phyloP scores from a whole-genome alignment of 768 basidiomycete species.

The Boletus pseudo-olivaceus region DNA sequence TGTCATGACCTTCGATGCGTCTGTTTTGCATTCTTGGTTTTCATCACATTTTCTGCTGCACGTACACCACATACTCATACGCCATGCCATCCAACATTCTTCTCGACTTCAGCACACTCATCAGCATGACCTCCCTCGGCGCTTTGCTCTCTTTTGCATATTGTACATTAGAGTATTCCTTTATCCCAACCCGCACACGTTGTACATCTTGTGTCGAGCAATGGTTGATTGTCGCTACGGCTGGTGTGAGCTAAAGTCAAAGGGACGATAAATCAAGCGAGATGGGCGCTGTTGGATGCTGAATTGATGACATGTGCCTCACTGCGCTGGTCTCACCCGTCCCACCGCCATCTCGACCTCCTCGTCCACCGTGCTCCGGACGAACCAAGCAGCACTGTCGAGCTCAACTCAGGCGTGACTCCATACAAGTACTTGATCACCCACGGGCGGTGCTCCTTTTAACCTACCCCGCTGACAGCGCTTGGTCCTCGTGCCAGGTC shows the following conservation, averaged over 20 bases:
- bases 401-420: neutral
- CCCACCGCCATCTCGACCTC: neutral
- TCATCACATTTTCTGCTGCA: constrained; percentile 32
- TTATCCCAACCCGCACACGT: constrained; percentile 12
- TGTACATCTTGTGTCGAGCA: constrained; percentile 8
- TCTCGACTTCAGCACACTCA: constrained; percentile 25
- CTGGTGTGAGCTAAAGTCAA: neutral
- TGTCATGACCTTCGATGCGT: constrained; percentile 23
- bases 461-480: neutral
- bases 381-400: too few relatives aligned
- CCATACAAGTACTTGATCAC: constrained; percentile 1
- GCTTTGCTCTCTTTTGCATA: constrained; percentile 33
- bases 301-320: constrained; percentile 2
- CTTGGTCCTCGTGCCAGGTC: neutral
- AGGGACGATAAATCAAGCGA: constrained; percentile 13
- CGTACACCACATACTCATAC: constrained; percentile 32
- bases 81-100: constrained; percentile 29
- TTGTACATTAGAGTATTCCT: constrained; percentile 44
- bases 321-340: neutral
- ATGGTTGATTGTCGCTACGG: neutral
- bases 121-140: constrained; percentile 23
- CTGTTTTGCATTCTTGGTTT: constrained; percentile 24
- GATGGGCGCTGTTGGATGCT: constrained; percentile 19
- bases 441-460: neutral
- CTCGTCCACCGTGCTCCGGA: neutral